phyloP scores from a whole-genome alignment of 306 rosid genomes.

The Glycine tomentella region DNA sequence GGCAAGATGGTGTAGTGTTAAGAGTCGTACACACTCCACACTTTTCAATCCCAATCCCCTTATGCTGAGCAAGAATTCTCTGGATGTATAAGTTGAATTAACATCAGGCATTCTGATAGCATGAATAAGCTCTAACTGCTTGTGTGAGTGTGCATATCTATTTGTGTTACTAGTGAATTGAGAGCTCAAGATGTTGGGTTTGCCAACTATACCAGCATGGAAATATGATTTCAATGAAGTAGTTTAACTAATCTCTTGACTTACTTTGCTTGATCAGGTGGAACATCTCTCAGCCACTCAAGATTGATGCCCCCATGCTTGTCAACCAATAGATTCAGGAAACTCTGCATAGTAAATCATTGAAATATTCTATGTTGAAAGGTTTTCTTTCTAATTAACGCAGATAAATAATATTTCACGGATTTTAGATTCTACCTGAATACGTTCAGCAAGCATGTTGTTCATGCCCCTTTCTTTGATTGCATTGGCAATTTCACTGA shows the following conservation, averaged over 20 bases:
- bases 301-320: constrained; percentile 81
- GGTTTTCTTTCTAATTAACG: constrained; percentile 8
- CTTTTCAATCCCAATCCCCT: constrained; percentile 90
- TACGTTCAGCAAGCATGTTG: constrained; percentile 88
- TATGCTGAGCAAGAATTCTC: constrained; percentile 86
- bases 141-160: constrained; percentile 15
- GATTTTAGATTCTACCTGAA: constrained; percentile 60
- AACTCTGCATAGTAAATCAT: constrained; percentile 64
- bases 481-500: constrained; percentile 73
- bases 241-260: constrained; percentile 45
- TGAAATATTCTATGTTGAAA: constrained; percentile 31
- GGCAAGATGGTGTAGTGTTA: constrained; percentile 92
- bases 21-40: constrained; percentile 91
- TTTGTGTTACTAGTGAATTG: constrained; percentile 15
- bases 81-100: constrained; percentile 47
- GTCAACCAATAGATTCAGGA: constrained; percentile 73
- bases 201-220: constrained; percentile 22
- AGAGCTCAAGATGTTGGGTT: constrained; percentile 20
- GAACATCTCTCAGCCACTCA: constrained; percentile 92
- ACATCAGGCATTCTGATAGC: constrained; percentile 2
- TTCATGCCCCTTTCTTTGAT: constrained; percentile 97
- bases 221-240: constrained; percentile 28
- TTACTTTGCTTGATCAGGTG: constrained; percentile 92
- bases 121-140: constrained; percentile 1
- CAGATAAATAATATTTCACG: constrained; percentile 23